Evolutionary conservation across 441 rosid genomes (phyloP).

Genomic region (Metrosideros polymorpha): DNA sequence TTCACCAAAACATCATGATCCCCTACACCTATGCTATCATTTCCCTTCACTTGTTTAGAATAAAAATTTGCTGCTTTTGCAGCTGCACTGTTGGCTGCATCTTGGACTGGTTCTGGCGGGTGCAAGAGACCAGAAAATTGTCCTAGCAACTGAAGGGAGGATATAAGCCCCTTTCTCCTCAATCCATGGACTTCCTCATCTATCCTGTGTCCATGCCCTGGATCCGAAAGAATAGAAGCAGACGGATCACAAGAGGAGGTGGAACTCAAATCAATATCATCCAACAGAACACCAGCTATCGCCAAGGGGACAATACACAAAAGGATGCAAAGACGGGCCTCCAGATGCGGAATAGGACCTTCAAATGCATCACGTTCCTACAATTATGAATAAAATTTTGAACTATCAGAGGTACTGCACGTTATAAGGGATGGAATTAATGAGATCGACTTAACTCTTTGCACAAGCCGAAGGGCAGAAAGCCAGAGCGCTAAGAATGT

Average conservation of each 20-base stretch:
- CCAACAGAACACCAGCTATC: constrained; percentile 34
- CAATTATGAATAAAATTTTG: constrained; percentile 5
- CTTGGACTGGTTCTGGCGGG: constrained; percentile 38
- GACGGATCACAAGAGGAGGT: constrained; percentile 16
- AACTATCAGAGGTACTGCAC: background rate
- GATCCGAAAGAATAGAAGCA: constrained; percentile 14
- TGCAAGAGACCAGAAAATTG: constrained; percentile 43
- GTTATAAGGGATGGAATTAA: background rate
- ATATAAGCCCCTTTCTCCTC: constrained; percentile 31
- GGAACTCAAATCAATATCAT: constrained; percentile 11
- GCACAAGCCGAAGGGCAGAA: constrained; percentile 70
- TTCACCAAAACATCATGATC: constrained; percentile 13
- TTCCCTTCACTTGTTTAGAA: constrained; percentile 24
- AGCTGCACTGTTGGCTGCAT: constrained; percentile 45
- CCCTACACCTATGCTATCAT: constrained; percentile 14
- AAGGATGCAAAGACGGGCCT: constrained; percentile 55
- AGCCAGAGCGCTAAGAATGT: constrained; percentile 71
- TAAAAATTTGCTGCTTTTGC: constrained; percentile 40
- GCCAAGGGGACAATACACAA: constrained; percentile 57
- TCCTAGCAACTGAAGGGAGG: constrained; percentile 52
- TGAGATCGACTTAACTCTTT: constrained; percentile 38
- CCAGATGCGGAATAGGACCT: constrained; percentile 65
- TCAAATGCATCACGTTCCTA: constrained; percentile 59
- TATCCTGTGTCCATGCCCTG: constrained; percentile 10
- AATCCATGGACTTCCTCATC: constrained; percentile 16